Evolutionary conservation across 495 filamentous ascomycete species (phyloP).

Genomic region (Aspergillus steynii): DNA sequence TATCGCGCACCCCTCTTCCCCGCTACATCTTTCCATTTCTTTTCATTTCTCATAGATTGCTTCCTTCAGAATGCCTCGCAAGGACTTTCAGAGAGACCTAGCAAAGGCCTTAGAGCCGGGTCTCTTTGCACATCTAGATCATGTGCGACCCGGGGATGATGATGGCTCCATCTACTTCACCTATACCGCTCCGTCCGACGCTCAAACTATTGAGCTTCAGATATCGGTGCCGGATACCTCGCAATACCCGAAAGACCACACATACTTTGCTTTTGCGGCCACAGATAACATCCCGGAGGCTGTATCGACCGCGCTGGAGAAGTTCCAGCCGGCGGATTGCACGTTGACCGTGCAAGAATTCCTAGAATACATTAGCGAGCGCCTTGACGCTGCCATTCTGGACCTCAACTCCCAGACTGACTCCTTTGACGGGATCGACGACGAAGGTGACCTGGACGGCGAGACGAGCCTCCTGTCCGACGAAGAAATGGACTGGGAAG

Average conservation of each 20-base stretch:
- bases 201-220: conserved; percentile 45
- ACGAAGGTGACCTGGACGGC: neutral
- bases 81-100: conserved; percentile 41
- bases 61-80: conserved; percentile 14
- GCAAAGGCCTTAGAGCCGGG: conserved; percentile 33
- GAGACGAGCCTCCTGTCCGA: neutral
- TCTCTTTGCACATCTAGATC: conserved; percentile 37
- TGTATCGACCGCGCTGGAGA: neutral
- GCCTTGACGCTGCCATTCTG: neutral
- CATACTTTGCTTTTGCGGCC: neutral
- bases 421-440: neutral
- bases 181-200: conserved; percentile 32
- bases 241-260: neutral
- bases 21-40: neutral
- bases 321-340: neutral
- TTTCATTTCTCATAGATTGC: neutral
- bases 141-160: conserved; percentile 56
- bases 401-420: neutral
- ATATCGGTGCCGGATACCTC: conserved; percentile 44
- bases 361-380: neutral
- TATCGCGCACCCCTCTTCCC: neutral
- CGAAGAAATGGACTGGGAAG: neutral
- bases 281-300: neutral
- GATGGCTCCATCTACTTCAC: conserved; percentile 64
- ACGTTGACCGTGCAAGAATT: neutral